Evolutionary conservation across 1,284 basidiomycete species (phyloP).

Genomic region (Ustilago nuda): DNA sequence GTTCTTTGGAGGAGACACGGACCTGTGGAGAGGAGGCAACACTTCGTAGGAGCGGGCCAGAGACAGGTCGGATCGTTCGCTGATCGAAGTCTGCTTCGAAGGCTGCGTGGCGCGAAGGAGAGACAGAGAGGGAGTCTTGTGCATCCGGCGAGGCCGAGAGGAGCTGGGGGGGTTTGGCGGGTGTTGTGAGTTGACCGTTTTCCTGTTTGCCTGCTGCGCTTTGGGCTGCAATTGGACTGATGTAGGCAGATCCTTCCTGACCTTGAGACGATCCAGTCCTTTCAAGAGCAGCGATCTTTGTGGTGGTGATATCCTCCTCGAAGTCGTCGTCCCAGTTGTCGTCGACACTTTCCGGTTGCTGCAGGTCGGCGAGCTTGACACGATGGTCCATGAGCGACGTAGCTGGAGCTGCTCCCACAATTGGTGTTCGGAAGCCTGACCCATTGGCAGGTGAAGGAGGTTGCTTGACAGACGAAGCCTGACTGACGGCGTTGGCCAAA

Average conservation of each 20-base stretch:
- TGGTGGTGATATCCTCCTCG: conserved; percentile 87
- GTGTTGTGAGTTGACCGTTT: not conserved
- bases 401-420: conserved; percentile 52
- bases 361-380: conserved; percentile 70
- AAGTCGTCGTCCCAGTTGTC: conserved; percentile 99
- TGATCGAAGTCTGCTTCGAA: conserved; percentile 66
- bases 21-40: conserved; percentile 41
- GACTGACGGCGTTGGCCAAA: not conserved
- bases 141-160: not conserved
- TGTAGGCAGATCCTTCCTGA: conserved; percentile 3
- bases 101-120: conserved; percentile 19
- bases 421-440: conserved; percentile 31
- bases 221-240: not conserved
- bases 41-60: conserved; percentile 28
- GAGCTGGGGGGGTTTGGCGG: not conserved
- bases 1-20: conserved; percentile 7
- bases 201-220: not conserved
- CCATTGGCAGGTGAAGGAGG: conserved; percentile 26
- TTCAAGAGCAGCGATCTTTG: conserved; percentile 79
- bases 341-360: conserved; percentile 75
- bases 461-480: conserved; percentile 15
- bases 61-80: conserved; percentile 69
- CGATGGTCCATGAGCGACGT: conserved; percentile 55
- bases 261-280: conserved; percentile 21
- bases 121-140: conserved; percentile 1